These are phyloP conservation scores for Venturia effusa DNA, from an alignment of 2,329 filamentous ascomycete genomes.

Conservation along the genomic window DNA sequence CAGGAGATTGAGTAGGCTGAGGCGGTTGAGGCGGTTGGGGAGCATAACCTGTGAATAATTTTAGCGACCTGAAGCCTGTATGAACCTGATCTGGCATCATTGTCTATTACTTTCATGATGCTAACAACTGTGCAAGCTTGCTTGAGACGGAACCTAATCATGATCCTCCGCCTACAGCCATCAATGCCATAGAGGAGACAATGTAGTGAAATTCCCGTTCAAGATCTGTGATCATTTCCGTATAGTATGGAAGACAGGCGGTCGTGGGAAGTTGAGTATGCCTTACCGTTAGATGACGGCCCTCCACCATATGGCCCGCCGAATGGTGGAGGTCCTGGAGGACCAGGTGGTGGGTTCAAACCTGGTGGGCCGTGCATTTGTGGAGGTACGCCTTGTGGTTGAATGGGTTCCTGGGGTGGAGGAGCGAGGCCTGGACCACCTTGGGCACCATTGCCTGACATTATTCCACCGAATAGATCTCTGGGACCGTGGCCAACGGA, in stretches of 20 bases:
- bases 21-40: conserved; percentile 77
- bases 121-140: not conserved
- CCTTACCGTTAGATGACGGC: conserved; percentile 51
- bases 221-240: not conserved
- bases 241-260: not conserved
- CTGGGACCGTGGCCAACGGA: conserved; percentile 77
- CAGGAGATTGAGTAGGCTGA: conserved; percentile 76
- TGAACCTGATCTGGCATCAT: not conserved
- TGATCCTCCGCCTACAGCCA: not conserved
- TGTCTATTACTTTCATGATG: not conserved
- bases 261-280: not conserved
- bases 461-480: conserved; percentile 90
- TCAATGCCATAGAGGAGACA: not conserved
- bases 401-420: conserved; percentile 52
- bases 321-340: conserved; percentile 59
- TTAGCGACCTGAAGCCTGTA: not conserved
- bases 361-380: conserved; percentile 62
- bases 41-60: conserved; percentile 27
- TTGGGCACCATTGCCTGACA: conserved; percentile 77
- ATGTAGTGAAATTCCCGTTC: not conserved
- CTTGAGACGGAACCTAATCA: not conserved
- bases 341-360: conserved; percentile 40
- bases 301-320: conserved; percentile 36
- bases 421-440: conserved; percentile 71
- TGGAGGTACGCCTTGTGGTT: conserved; percentile 45